phyloP scores from a whole-genome alignment of 2,329 filamentous ascomycete species.

The Fusarium dlaminii region DNA sequence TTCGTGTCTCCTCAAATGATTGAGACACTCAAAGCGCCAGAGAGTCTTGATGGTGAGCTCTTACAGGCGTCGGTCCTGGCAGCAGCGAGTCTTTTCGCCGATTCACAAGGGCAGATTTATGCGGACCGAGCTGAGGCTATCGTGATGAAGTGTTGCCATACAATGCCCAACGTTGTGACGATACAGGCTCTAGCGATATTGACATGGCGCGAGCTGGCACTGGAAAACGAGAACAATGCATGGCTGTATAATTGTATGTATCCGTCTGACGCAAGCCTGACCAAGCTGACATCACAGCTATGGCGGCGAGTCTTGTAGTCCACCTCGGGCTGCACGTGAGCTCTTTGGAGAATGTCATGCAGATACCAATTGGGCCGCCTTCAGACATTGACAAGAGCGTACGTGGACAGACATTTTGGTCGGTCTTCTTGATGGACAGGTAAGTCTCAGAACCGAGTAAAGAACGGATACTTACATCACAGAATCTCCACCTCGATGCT shows the following conservation, averaged over 20 bases:
- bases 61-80: background rate
- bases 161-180: background rate
- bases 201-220: background rate
- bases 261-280: background rate
- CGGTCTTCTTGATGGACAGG: background rate
- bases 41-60: background rate
- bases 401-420: background rate
- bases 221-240: background rate
- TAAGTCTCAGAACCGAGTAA: accelerated
- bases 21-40: background rate
- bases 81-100: background rate
- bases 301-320: background rate
- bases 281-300: background rate
- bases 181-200: background rate
- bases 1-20: background rate
- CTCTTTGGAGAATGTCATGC: background rate
- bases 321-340: background rate
- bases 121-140: background rate
- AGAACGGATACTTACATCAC: background rate
- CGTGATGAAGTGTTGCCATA: background rate
- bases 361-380: background rate
- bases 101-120: background rate
- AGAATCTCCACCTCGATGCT: background rate
- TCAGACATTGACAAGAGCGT: background rate
- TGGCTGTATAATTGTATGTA: background rate